A percentile compares a stretch with the other conserved stretches of the same genome.
phyloP scores from a whole-genome alignment of 2,329 filamentous ascomycete genomes.

The Xylariaceae sp. region DNA sequence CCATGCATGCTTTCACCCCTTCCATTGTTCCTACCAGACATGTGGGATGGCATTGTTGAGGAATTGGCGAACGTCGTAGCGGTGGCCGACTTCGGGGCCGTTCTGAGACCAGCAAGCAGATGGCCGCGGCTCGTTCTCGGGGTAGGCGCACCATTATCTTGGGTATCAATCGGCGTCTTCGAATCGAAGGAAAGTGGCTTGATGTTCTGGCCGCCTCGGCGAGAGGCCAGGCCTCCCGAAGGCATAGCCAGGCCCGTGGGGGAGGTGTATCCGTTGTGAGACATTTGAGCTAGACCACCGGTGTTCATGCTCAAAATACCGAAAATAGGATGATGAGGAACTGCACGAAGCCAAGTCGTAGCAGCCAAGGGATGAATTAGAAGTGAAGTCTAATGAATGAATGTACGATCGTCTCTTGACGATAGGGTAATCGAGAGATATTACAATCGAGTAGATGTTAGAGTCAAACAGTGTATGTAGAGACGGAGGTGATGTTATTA shows the following conservation, averaged over 20 bases:
- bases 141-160: slow-evolving; percentile 69
- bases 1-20: slow-evolving; percentile 44
- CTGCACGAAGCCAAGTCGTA: slow-evolving; percentile 18
- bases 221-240: slow-evolving; percentile 76
- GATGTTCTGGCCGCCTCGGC: slow-evolving; percentile 78
- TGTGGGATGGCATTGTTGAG: slow-evolving; percentile 29
- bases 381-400: slow-evolving; percentile 31
- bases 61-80: slow-evolving; percentile 64
- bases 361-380: slow-evolving; percentile 25
- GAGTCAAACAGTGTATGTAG: slow-evolving; percentile 14
- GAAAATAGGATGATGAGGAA: slow-evolving; percentile 20
- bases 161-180: slow-evolving; percentile 66
- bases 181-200: slow-evolving; percentile 82
- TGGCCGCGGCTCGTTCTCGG: slow-evolving; percentile 94
- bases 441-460: slow-evolving; percentile 33
- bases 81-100: slow-evolving; percentile 83
- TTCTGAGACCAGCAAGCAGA: slow-evolving; percentile 87
- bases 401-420: slow-evolving; percentile 30
- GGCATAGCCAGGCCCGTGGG: slow-evolving; percentile 73
- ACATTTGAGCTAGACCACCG: slow-evolving; percentile 99
- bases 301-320: slow-evolving; percentile 68
- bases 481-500: slow-evolving; percentile 25
- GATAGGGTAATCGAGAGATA: slow-evolving; percentile 29
- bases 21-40: slow-evolving; percentile 45
- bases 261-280: slow-evolving; percentile 76